Evolutionary conservation across 495 filamentous ascomycete species (phyloP).

Genomic region (Tuber umbilicatum): DNA sequence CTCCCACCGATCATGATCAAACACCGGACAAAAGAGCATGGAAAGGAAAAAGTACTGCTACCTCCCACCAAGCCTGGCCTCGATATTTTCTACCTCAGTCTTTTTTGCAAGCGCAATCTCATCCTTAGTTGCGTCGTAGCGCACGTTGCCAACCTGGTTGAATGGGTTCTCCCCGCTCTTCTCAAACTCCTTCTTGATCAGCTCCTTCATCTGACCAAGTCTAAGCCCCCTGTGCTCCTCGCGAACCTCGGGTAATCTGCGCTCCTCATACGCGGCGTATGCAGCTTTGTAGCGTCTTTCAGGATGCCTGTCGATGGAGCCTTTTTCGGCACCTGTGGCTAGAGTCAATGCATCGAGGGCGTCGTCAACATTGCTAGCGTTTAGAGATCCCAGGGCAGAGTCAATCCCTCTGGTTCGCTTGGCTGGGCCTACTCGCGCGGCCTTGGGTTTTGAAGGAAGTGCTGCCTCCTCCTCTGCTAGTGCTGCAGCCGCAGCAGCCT

Average conservation of each 20-base stretch:
- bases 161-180: constrained; percentile 90
- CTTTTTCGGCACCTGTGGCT: constrained; percentile 47
- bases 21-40: background rate
- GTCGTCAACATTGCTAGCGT: constrained; percentile 81
- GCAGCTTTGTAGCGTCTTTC: constrained; percentile 82
- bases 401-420: constrained; percentile 36
- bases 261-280: constrained; percentile 76
- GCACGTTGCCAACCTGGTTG: constrained; percentile 63
- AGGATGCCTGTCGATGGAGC: constrained; percentile 72
- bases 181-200: constrained; percentile 81
- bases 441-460: constrained; percentile 53
- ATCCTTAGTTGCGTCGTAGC: constrained; percentile 69
- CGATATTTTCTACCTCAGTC: constrained; percentile 65
- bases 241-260: constrained; percentile 77
- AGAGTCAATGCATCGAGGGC: constrained; percentile 75
- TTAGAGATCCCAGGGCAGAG: constrained; percentile 49
- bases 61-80: constrained; percentile 53
- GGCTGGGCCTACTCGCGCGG: constrained; percentile 50
- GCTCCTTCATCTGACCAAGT: constrained; percentile 69
- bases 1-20: background rate
- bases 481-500: constrained; percentile 73
- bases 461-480: constrained; percentile 70
- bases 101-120: constrained; percentile 63
- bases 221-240: constrained; percentile 70
- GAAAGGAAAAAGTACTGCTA: constrained; percentile 7